Conservation (phyloP, 805 yeast genomes). For the Candida ulmi region DNA sequence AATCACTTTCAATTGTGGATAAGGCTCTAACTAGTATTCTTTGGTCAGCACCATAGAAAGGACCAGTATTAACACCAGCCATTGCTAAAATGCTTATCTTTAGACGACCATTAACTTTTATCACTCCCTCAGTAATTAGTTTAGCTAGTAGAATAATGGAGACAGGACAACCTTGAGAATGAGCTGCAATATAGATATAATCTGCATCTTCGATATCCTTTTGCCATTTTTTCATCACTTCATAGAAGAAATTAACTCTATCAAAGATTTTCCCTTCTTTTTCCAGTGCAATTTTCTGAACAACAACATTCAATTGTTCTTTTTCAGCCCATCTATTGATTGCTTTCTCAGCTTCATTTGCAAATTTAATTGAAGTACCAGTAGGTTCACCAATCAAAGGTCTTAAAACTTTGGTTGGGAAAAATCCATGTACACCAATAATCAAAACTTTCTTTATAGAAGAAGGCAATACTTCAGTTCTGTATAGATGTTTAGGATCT, state of each 20-base stretch:
- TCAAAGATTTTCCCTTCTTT: conserved; percentile 89
- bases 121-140: conserved; percentile 55
- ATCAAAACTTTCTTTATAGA: conserved; percentile 59
- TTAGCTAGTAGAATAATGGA: conserved; percentile 72
- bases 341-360: conserved; percentile 82
- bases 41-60: conserved; percentile 87
- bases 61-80: conserved; percentile 97
- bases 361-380: conserved; percentile 88
- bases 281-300: conserved; percentile 91
- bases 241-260: conserved; percentile 76
- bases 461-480: conserved; percentile 10
- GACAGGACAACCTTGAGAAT: conserved; percentile 95
- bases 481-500: conserved; percentile 22
- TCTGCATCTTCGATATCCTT: conserved; percentile 58
- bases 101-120: conserved; percentile 27
- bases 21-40: conserved; percentile 80
- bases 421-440: conserved; percentile 94
- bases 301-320: conserved; percentile 35
- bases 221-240: conserved; percentile 63
- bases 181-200: conserved; percentile 86
- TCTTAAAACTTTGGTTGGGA: conserved; percentile 81
- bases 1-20: conserved; percentile 83
- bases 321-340: conserved; percentile 59
- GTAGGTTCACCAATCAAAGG: conserved; percentile 93
- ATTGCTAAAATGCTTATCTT: conserved; percentile 72